These are phyloP conservation scores for Cryphonectria japonica DNA, from an alignment of 2,329 filamentous ascomycete species.

Conservation along the genomic window DNA sequence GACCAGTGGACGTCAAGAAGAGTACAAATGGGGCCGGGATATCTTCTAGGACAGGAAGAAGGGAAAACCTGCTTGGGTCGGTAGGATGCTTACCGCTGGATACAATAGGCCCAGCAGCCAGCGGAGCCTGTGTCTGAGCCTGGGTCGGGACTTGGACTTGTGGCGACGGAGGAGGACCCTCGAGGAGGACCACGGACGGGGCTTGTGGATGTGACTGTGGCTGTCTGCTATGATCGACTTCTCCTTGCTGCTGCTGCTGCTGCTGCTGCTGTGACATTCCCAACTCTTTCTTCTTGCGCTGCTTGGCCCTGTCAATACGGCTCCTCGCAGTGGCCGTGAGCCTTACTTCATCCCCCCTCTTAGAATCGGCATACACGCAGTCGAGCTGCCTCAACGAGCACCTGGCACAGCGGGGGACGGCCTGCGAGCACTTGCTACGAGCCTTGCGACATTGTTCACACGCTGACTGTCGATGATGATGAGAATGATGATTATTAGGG, in stretches of 20 bases:
- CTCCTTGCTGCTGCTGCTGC: slow-evolving; percentile 1
- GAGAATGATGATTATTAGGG: no score
- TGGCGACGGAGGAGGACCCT: neutral
- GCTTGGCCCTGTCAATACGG: slow-evolving; percentile 8
- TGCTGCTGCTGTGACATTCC: neutral
- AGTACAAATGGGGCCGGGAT: no score
- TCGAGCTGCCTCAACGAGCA: slow-evolving; percentile 10
- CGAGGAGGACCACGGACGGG: neutral
- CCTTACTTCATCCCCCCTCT: neutral
- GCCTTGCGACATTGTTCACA: slow-evolving; percentile 12
- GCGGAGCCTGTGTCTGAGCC: neutral
- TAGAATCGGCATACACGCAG: neutral
- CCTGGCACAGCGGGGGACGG: slow-evolving; percentile 1
- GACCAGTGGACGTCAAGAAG: no score
- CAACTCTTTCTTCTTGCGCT: slow-evolving; percentile 7
- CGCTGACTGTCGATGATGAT: slow-evolving; percentile 3
- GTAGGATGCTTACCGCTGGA: neutral
- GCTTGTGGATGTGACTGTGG: neutral
- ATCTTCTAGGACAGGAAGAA: neutral
- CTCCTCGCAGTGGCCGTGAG: neutral
- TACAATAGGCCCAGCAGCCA: neutral
- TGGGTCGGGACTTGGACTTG: neutral
- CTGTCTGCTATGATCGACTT: neutral
- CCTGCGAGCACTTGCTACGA: slow-evolving; percentile 9
- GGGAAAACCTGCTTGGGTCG: neutral